These are phyloP conservation scores for Sarocladium kiliense DNA, from an alignment of 2,329 filamentous ascomycete species.

Conservation along the genomic window DNA sequence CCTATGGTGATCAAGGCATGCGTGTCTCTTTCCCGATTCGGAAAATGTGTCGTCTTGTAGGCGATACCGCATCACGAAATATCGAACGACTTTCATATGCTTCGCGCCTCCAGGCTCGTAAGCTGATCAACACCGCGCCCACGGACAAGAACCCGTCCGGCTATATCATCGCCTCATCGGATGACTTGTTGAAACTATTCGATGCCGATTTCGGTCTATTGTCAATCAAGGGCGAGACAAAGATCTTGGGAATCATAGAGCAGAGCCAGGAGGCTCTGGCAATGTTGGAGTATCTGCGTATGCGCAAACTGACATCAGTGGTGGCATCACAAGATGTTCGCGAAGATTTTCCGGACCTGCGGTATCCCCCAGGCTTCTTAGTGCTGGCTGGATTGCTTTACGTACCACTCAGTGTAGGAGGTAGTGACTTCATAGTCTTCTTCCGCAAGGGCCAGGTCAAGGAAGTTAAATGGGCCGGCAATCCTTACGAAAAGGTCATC, in stretches of 20 bases:
- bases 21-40: conserved; percentile 87
- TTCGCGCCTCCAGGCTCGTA: conserved; percentile 76
- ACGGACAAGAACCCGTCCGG: conserved; percentile 78
- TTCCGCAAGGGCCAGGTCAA: conserved; percentile 73
- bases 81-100: conserved; percentile 86
- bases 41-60: conserved; percentile 85
- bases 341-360: conserved; percentile 74
- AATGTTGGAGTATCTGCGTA: conserved; percentile 76
- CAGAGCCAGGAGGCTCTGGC: conserved; percentile 79
- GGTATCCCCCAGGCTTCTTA: conserved; percentile 74
- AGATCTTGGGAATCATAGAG: conserved; percentile 70
- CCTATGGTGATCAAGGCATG: conserved; percentile 74
- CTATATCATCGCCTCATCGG: conserved; percentile 85
- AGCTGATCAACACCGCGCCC: conserved; percentile 80
- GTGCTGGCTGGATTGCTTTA: conserved; percentile 74
- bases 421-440: conserved; percentile 84
- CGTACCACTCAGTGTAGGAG: conserved; percentile 71
- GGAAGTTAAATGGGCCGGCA: conserved; percentile 82
- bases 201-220: conserved; percentile 82
- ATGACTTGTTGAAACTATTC: conserved; percentile 78
- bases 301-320: conserved; percentile 70
- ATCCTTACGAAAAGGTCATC: conserved; percentile 75
- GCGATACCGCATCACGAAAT: conserved; percentile 79
- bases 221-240: conserved; percentile 83
- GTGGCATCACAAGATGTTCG: conserved; percentile 71